A percentile compares a stretch with the other conserved stretches of the same genome.
These are phyloP conservation scores for Posidonia oceanica DNA, from an alignment of 116 monocot genomes.

Conservation along the genomic window DNA sequence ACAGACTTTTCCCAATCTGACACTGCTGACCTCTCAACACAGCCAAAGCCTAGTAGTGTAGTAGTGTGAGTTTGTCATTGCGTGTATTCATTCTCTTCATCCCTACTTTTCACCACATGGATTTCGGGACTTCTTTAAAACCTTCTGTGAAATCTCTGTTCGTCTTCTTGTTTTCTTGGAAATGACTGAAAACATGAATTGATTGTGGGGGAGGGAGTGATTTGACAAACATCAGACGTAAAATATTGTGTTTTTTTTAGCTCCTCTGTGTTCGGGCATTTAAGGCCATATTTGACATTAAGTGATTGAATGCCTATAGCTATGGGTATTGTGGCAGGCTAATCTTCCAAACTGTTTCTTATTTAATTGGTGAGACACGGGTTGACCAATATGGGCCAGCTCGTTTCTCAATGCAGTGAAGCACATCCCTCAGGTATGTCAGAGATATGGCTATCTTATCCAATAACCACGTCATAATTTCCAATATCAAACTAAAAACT, in stretches of 20 bases:
- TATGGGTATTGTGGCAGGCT: neutral
- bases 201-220: conserved; percentile 1
- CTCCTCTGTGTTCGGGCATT: neutral
- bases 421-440: too few relatives aligned
- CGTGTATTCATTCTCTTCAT: neutral
- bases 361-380: neutral
- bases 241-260: neutral
- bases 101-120: neutral
- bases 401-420: too few relatives aligned
- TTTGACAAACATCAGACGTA: conserved; percentile 4
- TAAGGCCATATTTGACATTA: neutral
- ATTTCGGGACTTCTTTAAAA: neutral
- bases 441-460: neutral
- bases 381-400: neutral
- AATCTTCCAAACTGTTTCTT: neutral
- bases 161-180: neutral
- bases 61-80: neutral
- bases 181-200: neutral
- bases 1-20: neutral
- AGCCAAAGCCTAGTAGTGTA: neutral
- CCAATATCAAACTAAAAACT: too few relatives aligned
- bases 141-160: neutral
- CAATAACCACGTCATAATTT: neutral
- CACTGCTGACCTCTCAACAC: neutral
- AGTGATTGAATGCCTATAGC: neutral